A percentile compares a stretch with the other conserved stretches of the same genome.
Evolutionary conservation across 2,329 filamentous ascomycete genomes (phyloP).

Genomic region (Dryadomyces quercivorus): DNA sequence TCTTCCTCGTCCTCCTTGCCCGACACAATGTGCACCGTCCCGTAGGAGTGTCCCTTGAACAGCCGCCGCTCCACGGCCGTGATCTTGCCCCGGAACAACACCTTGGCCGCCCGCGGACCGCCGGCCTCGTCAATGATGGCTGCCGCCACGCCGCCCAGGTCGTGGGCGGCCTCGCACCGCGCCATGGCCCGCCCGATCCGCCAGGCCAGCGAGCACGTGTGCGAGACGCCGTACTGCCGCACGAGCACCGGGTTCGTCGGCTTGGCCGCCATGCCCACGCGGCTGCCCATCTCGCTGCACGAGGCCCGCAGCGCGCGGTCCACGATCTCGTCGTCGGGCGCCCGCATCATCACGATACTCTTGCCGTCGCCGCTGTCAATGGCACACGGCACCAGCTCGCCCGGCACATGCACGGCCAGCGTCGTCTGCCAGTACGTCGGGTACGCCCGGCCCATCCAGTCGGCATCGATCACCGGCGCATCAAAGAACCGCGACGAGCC

Average conservation of each 20-base stretch:
- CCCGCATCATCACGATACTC: slow-evolving; percentile 28
- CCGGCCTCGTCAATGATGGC: slow-evolving; percentile 34
- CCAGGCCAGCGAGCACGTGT: slow-evolving; percentile 25
- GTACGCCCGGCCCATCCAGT: slow-evolving; percentile 23
- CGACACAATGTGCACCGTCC: slow-evolving; percentile 17
- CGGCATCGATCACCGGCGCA: slow-evolving; percentile 22
- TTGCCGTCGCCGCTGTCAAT: slow-evolving; percentile 33
- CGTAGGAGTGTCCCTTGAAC: slow-evolving; percentile 35
- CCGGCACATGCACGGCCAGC: slow-evolving; percentile 26
- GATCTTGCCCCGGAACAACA: slow-evolving; percentile 42
- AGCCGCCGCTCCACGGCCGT: slow-evolving; percentile 34
- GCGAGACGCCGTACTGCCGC: slow-evolving; percentile 20
- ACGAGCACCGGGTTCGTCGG: slow-evolving; percentile 19
- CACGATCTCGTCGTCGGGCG: slow-evolving; percentile 26
- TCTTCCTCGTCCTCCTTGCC: slow-evolving; percentile 6
- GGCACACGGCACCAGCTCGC: slow-evolving; percentile 27
- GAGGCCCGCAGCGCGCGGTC: slow-evolving; percentile 27
- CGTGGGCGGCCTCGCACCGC: slow-evolving; percentile 28
- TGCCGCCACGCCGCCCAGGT: slow-evolving; percentile 30
- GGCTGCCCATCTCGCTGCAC: slow-evolving; percentile 27
- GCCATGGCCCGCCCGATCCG: slow-evolving; percentile 34
- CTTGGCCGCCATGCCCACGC: slow-evolving; percentile 21
- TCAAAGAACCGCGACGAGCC: slow-evolving; percentile 23
- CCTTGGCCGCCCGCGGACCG: slow-evolving; percentile 28
- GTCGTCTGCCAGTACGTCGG: slow-evolving; percentile 20